Conservation (phyloP, 2,329 filamentous ascomycete genomes). For the Aspergillus flavus region DNA sequence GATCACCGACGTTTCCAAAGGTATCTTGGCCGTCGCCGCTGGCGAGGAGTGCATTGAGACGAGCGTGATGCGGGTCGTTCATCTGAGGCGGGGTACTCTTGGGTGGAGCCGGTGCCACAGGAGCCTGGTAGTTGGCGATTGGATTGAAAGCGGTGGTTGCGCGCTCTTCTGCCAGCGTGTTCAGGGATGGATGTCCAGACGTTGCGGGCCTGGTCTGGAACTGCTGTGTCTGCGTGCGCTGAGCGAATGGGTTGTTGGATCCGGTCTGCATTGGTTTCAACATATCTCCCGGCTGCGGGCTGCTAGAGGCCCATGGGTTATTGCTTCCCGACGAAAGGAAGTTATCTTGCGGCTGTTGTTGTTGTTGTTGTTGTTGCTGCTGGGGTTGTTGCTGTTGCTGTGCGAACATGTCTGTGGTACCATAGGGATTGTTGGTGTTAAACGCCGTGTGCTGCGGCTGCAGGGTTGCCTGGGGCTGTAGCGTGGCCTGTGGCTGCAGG, state of each 20-base stretch:
- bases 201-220: conserved; percentile 56
- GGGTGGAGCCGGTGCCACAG: conserved; percentile 34
- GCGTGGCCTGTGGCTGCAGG: conserved; percentile 53
- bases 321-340: conserved; percentile 78
- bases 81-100: conserved; percentile 36
- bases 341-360: conserved; percentile 57
- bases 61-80: conserved; percentile 64
- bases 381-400: conserved; percentile 57
- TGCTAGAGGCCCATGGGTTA: conserved; percentile 83
- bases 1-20: conserved; percentile 93
- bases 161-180: conserved; percentile 80
- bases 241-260: conserved; percentile 95
- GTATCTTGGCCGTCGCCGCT: conserved; percentile 93
- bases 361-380: conserved; percentile 44
- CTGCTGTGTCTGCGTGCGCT: conserved; percentile 53
- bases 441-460: conserved; percentile 64
- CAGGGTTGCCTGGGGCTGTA: conserved; percentile 59
- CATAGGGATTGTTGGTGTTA: conserved; percentile 61
- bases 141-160: conserved; percentile 60
- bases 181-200: conserved; percentile 69
- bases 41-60: conserved; percentile 82
- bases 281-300: conserved; percentile 60
- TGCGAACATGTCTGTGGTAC: conserved; percentile 43
- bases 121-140: conserved; percentile 51
- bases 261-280: conserved; percentile 85